Base-by-base conservation (phyloP, 495 filamentous ascomycete genomes). In the Aspergillus sparsus region DNA sequence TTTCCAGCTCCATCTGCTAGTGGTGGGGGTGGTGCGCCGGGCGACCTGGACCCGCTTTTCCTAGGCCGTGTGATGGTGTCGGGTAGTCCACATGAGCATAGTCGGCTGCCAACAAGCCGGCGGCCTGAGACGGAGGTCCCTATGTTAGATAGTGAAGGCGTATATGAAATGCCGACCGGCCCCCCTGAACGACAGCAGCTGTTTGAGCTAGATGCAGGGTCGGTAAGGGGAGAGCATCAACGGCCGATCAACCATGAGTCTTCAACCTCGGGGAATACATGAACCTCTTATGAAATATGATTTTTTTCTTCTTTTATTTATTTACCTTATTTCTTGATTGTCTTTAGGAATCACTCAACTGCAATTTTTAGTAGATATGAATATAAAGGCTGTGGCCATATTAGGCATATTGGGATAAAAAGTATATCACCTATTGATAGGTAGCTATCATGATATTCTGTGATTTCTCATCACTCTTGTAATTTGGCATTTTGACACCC, bases 121-220 rank as follows among this genome's bases (percentile, higher is more conserved):
- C 21, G 3, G 1, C 21, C 49, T 0, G 66, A 68, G 50, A 55
- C 57, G 13, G 62, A 68, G 15, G 66, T 68, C 10, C 66, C 66
- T 8, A 65, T 66, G 58, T 21, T 69, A 58, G 66, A 69, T 62
- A 62, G 61, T 34, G 63, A 39, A 11, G 18, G 64, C 47, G 66
- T 69, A 42, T 59, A 66, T 56, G 66, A 69, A 47, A 64, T 58
- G 36, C 51, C 61, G 33, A 55, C 21, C 27, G 55, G 55, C 42
- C 9, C 50, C 8, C 36, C 50, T 34, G 18, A 21, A 41, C 34
- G 53, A 21, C 41, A 52, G 11, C 33, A 3, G 52, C 18, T 61
- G 58, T 66, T 57, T 56, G 66, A 69, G 59, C 21, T 69, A 34
- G 66, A 69, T 53, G 66, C 58, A 3, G 66, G 66, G 42, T 60